Evolutionary conservation across 2,329 filamentous ascomycete species (phyloP).

Genomic region (Aureobasidium lini): DNA sequence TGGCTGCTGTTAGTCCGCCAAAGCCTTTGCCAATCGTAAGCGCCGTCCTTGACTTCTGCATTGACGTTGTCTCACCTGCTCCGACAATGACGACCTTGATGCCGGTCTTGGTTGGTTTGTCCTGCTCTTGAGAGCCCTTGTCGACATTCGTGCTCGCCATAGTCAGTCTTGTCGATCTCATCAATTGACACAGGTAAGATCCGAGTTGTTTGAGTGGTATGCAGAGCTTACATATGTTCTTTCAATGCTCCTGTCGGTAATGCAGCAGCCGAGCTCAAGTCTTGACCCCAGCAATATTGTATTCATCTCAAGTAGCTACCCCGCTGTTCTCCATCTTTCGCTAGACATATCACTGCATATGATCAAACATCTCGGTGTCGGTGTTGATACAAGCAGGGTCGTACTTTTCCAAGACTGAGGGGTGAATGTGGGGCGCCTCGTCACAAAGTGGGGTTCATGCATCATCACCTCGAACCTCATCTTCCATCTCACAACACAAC

Average conservation of each 20-base stretch:
- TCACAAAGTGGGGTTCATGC: not conserved
- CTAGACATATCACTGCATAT: no score
- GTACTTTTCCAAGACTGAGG: not conserved
- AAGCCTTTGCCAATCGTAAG: constrained; percentile 43
- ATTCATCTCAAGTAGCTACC: not conserved
- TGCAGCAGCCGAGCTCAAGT: no score
- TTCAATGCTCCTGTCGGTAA: no score
- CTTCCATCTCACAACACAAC: not conserved
- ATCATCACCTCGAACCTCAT: not conserved
- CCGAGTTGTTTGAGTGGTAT: no score
- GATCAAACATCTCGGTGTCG: not conserved
- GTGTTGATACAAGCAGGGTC: not conserved
- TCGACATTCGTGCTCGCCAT: no score
- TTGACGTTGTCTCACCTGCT: not conserved
- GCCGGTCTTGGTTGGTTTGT: constrained; percentile 29
- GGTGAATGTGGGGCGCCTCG: not conserved
- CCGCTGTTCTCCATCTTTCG: not conserved
- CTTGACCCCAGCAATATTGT: no score
- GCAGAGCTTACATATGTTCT: no score
- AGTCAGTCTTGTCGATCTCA: no score
- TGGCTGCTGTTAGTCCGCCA: constrained; percentile 54
- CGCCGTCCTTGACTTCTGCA: not conserved
- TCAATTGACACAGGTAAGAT: no score
- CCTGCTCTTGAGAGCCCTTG: not conserved
- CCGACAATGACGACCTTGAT: constrained; percentile 47